These are phyloP conservation scores for Trypanosoma brucei DNA, from an alignment of 208 protist species.

Conservation along the genomic window DNA sequence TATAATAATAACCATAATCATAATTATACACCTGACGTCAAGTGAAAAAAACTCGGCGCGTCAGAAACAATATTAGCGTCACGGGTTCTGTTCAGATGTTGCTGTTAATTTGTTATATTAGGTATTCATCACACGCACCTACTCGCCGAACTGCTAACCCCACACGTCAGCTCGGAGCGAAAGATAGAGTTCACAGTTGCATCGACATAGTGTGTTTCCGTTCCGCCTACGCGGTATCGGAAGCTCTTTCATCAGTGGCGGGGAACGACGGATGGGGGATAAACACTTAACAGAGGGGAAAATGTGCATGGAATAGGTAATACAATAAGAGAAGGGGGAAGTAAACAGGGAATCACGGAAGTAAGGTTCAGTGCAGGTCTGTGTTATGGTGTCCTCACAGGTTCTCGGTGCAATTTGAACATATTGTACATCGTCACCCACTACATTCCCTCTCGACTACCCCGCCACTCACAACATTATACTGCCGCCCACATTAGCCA, in stretches of 20 bases:
- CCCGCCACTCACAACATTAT: not conserved
- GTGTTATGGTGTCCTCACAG: conserved; percentile 18
- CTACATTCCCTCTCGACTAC: not conserved
- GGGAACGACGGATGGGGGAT: not conserved
- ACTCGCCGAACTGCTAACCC: not conserved
- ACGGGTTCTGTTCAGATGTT: conserved; percentile 10
- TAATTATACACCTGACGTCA: too few relatives aligned
- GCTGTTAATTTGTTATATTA: conserved; percentile 7
- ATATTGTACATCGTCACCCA: conserved; percentile 6
- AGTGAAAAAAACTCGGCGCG: not conserved
- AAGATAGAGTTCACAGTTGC: conserved; percentile 1
- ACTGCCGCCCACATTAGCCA: too few relatives aligned
- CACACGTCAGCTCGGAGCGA: not conserved
- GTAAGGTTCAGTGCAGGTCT: conserved; percentile 17
- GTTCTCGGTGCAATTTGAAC: not conserved
- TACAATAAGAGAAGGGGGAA: not conserved
- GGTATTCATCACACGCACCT: not conserved
- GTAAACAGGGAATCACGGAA: not conserved
- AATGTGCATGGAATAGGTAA: not conserved
- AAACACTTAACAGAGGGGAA: not conserved
- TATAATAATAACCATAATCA: too few relatives aligned
- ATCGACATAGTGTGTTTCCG: not conserved
- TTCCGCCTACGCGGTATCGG: not conserved
- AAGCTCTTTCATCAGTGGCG: not conserved
- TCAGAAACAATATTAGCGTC: conserved; percentile 4